Conservation (phyloP, 805 yeast genomes). For the Metschnikowia dekortorum region DNA sequence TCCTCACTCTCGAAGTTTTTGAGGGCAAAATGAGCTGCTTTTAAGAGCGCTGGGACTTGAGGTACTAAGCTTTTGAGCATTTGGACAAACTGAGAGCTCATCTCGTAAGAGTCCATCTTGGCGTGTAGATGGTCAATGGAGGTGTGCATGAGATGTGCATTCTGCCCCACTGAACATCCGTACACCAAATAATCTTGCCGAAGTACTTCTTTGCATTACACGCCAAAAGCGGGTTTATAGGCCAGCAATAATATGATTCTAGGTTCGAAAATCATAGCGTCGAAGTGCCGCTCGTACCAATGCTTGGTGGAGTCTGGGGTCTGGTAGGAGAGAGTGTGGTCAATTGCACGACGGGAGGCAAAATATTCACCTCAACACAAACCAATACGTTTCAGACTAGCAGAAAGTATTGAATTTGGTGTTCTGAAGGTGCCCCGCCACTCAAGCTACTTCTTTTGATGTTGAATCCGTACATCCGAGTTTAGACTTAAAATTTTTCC, state of each 20-base stretch:
- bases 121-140: background rate
- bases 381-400: no score
- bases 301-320: no score
- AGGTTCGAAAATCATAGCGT: no score
- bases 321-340: background rate
- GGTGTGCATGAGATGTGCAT: background rate
- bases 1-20: conserved; percentile 57
- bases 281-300: no score
- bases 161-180: conserved; percentile 3
- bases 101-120: conserved; percentile 84
- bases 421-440: background rate
- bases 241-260: no score
- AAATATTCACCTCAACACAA: no score
- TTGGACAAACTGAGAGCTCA: conserved; percentile 69
- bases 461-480: conserved; percentile 3
- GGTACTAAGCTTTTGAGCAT: conserved; percentile 64
- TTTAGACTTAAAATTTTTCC: conserved; percentile 2
- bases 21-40: conserved; percentile 54
- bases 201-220: no score
- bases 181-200: conserved; percentile 3
- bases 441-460: background rate
- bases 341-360: background rate
- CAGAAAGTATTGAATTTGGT: background rate
- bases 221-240: no score
- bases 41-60: conserved; percentile 46